phyloP scores from a whole-genome alignment of 805 yeast genomes.

The Zygotorulaspora chibaensis region DNA sequence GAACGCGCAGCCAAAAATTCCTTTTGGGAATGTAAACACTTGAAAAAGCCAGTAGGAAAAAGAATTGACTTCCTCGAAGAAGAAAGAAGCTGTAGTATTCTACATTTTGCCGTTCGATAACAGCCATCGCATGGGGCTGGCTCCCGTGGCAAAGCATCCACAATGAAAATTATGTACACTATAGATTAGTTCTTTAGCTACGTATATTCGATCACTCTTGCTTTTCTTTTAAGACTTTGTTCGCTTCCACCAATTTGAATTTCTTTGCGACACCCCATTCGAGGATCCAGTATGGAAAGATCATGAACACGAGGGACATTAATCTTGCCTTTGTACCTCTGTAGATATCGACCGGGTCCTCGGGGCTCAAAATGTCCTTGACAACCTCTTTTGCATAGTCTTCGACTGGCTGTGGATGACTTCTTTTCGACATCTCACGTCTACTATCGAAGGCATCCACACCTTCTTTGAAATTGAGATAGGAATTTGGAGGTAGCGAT shows the following conservation, averaged over 20 bases:
- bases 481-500: conserved; percentile 51
- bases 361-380: conserved; percentile 41
- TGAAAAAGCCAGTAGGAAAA: background rate
- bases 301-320: conserved; percentile 34
- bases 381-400: conserved; percentile 53
- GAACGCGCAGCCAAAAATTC: background rate
- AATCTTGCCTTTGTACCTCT: conserved; percentile 48
- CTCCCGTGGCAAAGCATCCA: no score
- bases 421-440: conserved; percentile 54
- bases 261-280: conserved; percentile 40
- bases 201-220: conserved; percentile 2
- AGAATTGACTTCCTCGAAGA: background rate
- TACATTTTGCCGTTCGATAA: background rate
- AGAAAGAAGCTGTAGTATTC: background rate
- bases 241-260: conserved; percentile 39
- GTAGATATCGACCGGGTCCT: conserved; percentile 48
- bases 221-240: conserved; percentile 27
- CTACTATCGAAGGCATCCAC: conserved; percentile 46
- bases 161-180: no score
- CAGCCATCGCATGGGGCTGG: no score
- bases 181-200: no score
- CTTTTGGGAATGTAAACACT: conserved; percentile 1
- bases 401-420: conserved; percentile 58
- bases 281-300: conserved; percentile 47
- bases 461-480: conserved; percentile 51